These are phyloP conservation scores for Pseudoturritis turrita DNA, from an alignment of 345 rosid species.

Conservation along the genomic window DNA sequence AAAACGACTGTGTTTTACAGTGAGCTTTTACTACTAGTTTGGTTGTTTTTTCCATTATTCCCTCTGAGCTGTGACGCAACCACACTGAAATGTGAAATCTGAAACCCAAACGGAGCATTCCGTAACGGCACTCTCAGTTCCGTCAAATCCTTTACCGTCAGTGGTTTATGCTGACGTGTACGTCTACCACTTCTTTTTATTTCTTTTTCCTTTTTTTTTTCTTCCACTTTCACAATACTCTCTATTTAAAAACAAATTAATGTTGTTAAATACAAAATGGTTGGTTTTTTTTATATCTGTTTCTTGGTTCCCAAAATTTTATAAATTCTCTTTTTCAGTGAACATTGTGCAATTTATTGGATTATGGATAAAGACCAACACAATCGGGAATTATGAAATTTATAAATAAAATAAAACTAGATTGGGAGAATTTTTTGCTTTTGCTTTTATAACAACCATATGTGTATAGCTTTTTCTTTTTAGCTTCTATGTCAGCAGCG, in stretches of 20 bases:
- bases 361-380: constrained; percentile 1
- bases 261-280: background rate
- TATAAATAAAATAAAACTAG: background rate
- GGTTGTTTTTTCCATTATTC: background rate
- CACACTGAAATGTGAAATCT: too few relatives aligned
- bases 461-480: constrained; percentile 18
- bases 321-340: background rate
- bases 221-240: background rate
- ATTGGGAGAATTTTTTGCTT: constrained; percentile 8
- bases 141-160: constrained; percentile 13
- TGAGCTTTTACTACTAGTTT: constrained; percentile 10
- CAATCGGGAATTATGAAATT: background rate
- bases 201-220: background rate
- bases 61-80: constrained; percentile 31
- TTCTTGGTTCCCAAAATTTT: background rate
- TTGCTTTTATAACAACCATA: constrained; percentile 25
- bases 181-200: background rate
- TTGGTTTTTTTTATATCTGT: background rate
- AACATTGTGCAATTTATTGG: background rate
- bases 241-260: background rate
- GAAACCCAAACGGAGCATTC: background rate
- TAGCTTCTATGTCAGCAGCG: constrained; percentile 36
- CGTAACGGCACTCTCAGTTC: constrained; percentile 26
- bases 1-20: constrained; percentile 15
- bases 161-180: constrained; percentile 16